A percentile compares a stretch with the other conserved stretches of the same genome.
Conservation (phyloP, 1,284 basidiomycete genomes). For the Papiliotrema flavescens region DNA sequence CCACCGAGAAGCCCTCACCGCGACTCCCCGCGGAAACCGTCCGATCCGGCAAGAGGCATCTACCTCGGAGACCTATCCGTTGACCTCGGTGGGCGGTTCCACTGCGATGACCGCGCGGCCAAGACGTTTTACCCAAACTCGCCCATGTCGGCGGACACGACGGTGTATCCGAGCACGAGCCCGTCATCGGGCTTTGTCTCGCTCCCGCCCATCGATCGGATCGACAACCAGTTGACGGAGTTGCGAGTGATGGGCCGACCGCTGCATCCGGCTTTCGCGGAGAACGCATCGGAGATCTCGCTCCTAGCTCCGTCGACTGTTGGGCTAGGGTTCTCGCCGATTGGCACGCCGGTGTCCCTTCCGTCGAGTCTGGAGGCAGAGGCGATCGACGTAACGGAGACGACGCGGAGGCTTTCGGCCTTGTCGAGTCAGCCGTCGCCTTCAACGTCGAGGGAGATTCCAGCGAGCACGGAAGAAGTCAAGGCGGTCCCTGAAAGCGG, state of each 20-base stretch:
- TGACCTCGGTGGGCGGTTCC: slow-evolving; percentile 21
- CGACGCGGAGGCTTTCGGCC: background rate
- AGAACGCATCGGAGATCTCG: slow-evolving; percentile 8
- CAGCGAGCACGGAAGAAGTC: background rate
- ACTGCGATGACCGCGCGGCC: background rate
- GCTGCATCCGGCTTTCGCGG: background rate
- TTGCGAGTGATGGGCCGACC: background rate
- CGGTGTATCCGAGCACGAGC: slow-evolving; percentile 7
- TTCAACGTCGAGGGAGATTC: background rate
- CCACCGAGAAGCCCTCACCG: background rate
- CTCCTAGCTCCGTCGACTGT: slow-evolving; percentile 19
- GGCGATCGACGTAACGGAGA: slow-evolving; percentile 21
- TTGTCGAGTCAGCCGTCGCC: background rate
- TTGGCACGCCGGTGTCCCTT: slow-evolving; percentile 15
- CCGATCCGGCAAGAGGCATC: background rate
- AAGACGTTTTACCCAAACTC: slow-evolving; percentile 5
- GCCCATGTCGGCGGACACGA: slow-evolving; percentile 7
- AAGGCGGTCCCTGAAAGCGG: background rate
- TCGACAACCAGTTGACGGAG: background rate
- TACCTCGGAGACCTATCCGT: slow-evolving; percentile 16
- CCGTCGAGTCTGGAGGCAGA: slow-evolving; percentile 25
- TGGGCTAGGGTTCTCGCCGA: slow-evolving; percentile 16
- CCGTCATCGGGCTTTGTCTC: background rate
- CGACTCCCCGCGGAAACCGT: background rate
- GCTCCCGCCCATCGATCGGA: background rate